Base-by-base conservation (phyloP, 2,329 filamentous ascomycete species). In the Zasmidium angulare region DNA sequence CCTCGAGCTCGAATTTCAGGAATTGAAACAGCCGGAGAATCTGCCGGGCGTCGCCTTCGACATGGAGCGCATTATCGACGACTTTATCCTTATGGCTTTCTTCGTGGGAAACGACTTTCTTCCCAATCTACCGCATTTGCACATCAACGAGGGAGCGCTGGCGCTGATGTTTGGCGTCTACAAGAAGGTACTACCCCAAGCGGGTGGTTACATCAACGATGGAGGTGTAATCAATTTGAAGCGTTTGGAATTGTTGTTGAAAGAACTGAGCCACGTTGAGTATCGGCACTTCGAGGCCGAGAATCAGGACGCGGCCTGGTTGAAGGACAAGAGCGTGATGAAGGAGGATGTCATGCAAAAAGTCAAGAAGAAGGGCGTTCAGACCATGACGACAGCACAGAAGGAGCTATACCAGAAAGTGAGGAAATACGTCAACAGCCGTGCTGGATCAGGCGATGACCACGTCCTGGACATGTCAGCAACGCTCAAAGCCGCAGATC, bases 41-140 rank as follows among this genome's bases (percentile, higher is more conserved):
- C 81, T 96, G 67, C 59, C 60, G 11, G 82, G 80, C 46, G 93
- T 97, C 69, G 81, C 86, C 51, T 99, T 96, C 72, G 90, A 99
- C 72, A 89, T 99, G 83, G 95, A 99, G 80, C 86, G 89, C 64
- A 87, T 99, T 71, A 98, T 99, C 78, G 95, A 99, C 74, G 95
- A 99, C 81, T 99, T 99, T 76, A 98, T 99, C 73, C 85, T 99
- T 62, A 97, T 99, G 92, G 93, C 93, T 50, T 99, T 99, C 80
- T 99, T 99, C 76, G 91, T 99, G 70, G 95, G 95, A 73, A 99
- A 99, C 77, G 95, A 99, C 84, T 99, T 99, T 79, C 84, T 99
- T 75, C 95, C 95, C 2, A 97, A 99, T 77, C 82, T 99, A 59
- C 96, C 96, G 3, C 91, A 96, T 71, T 79, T 99, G 65, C 95